Base-by-base conservation (phyloP, 305 asterid genomes). In the Rubia balearica region DNA sequence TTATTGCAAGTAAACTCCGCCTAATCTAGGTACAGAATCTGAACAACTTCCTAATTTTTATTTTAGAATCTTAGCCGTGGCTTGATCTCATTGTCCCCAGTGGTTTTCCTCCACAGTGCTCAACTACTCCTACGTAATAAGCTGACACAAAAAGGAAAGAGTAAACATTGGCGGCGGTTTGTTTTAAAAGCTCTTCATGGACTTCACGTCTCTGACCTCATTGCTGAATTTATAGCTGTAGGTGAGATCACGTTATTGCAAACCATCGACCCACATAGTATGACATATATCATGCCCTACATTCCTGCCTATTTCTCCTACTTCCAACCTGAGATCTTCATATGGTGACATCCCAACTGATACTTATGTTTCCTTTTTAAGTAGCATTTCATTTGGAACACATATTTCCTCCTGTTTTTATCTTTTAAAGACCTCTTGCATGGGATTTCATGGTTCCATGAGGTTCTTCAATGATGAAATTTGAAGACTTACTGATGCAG, bases 401-500 rank as follows among this genome's bases (percentile, higher is more conserved):
- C 33, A 30, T 8, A 8, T 65, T 38, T 64, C 12, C 10, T 17
- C 19, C 41, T 45, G 51, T 65, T 38, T 21, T 1, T 19, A 8
- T 7, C 11, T 24, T 48, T 8, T 1, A 22, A 22, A 30, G 19
- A 38, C 7, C 67, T 21, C 40, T 19, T 64, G 68, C 69, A 65
- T 63, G 56, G 71, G 45, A 8, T 61, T 30, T 68, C 67, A 43
- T 59, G 48, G 48, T 57, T 69, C 38, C 57, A 59, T 64, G 71
- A 57, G 70, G 49, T 30, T 36, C 7, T 38, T 71, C 56, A 77
- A 80, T 61, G 73, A 87, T 92, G 98, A 92, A 92, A 90, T 88
- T 90, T 75, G 98, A 92, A 73, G 98, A 90, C 56, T 82, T 90
- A 66, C 72, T 92, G 84, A 88, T 87, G 97, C 89, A 85, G 81